phyloP scores from a whole-genome alignment of 768 basidiomycete genomes.

The Pleurotus cornucopiae region DNA sequence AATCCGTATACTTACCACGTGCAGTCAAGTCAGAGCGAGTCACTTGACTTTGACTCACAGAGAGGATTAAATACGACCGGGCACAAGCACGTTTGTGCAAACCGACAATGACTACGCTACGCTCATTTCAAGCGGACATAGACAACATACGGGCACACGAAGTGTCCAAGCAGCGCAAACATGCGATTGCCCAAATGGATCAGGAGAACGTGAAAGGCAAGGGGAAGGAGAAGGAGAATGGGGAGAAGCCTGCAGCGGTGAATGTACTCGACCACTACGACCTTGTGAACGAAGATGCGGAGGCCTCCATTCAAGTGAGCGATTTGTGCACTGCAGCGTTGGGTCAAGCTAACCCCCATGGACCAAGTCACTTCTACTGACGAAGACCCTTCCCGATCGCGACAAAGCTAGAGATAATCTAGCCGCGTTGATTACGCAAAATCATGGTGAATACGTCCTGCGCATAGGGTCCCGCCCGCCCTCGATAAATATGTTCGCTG shows the following conservation, averaged over 20 bases:
- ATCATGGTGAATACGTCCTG: conserved; percentile 71
- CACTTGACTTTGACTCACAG: conserved; percentile 5
- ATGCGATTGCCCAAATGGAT: conserved; percentile 20
- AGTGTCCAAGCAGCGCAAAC: conserved; percentile 55
- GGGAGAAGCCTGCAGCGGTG: conserved; percentile 13
- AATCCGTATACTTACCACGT: too few relatives aligned
- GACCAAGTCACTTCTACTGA: conserved; percentile 41
- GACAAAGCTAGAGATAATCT: conserved; percentile 61
- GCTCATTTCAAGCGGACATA: conserved; percentile 71
- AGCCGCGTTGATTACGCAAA: conserved; percentile 61
- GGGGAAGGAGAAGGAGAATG: conserved; percentile 39
- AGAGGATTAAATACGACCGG: neutral
- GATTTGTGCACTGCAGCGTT: neutral
- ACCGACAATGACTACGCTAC: conserved; percentile 46
- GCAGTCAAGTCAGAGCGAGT: conserved; percentile 3
- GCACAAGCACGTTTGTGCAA: conserved; percentile 17
- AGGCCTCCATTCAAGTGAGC: conserved; percentile 51
- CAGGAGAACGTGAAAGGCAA: conserved; percentile 29
- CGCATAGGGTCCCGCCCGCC: conserved; percentile 69
- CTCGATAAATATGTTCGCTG: conserved; percentile 48
- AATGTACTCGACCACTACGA: conserved; percentile 21
- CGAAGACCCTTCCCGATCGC: conserved; percentile 34
- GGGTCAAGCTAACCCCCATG: conserved; percentile 5
- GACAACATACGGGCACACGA: conserved; percentile 72
- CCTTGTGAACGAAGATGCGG: conserved; percentile 31